These are phyloP conservation scores for Nowakowskiella sp. DNA, from an alignment of 192 early-diverging fungal genomes.

Conservation along the genomic window DNA sequence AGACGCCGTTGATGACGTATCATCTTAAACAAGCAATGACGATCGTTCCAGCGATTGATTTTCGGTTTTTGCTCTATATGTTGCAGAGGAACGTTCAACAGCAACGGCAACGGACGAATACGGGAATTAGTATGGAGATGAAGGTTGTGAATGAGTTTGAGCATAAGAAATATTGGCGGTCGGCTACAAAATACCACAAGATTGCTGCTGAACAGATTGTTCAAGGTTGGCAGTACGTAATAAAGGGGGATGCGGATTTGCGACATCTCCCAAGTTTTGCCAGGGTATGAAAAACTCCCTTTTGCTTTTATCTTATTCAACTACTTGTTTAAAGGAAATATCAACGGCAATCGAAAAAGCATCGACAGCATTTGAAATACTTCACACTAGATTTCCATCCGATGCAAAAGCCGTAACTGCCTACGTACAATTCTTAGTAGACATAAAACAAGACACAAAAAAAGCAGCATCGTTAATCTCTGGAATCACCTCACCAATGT, in stretches of 20 bases:
- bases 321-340: background rate
- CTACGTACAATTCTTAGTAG: background rate
- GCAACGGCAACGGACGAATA: background rate
- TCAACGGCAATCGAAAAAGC: background rate
- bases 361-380: background rate
- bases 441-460: background rate
- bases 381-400: background rate
- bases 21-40: background rate
- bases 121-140: background rate
- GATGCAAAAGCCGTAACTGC: background rate
- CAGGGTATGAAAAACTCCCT: too few relatives aligned
- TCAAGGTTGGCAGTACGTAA: background rate
- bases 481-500: background rate
- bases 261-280: background rate
- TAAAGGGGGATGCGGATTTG: background rate
- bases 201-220: background rate
- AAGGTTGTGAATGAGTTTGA: background rate
- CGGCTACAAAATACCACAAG: background rate
- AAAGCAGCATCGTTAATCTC: background rate
- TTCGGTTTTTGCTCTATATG: background rate
- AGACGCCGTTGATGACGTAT: background rate
- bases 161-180: background rate
- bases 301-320: too few relatives aligned
- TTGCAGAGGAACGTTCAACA: background rate
- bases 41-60: background rate